phyloP scores from a whole-genome alignment of 179 eudicot genomes.

The Beta corolliflora region DNA sequence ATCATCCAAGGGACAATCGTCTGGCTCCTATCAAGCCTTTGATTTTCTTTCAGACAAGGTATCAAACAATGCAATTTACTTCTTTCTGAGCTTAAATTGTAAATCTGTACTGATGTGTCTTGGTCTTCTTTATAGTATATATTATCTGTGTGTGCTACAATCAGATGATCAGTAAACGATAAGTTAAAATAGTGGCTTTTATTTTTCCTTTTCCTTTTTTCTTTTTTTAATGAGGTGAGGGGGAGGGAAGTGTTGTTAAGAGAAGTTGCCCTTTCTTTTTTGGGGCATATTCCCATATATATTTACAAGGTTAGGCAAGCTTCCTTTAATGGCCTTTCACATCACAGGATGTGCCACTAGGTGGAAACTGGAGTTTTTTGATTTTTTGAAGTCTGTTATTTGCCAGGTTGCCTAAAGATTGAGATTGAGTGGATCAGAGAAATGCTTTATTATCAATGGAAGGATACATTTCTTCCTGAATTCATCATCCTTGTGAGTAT shows the following conservation, averaged over 20 bases:
- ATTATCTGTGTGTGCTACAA: background rate
- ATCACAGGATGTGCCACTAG: background rate
- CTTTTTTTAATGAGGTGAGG: background rate
- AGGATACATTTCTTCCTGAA: background rate
- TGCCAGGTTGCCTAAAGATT: background rate
- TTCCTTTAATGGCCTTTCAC: background rate
- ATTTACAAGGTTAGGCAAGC: background rate
- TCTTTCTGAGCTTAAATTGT: background rate
- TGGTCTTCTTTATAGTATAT: background rate
- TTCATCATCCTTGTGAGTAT: background rate
- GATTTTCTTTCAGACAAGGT: slow-evolving; percentile 72
- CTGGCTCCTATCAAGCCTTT: slow-evolving; percentile 54
- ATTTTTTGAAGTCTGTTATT: background rate
- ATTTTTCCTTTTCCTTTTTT: too few species aligned
- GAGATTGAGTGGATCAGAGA: background rate
- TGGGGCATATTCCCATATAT: background rate
- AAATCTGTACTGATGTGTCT: background rate
- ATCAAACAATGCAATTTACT: slow-evolving; percentile 5
- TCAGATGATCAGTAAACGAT: background rate
- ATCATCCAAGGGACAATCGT: slow-evolving; percentile 54
- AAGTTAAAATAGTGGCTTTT: background rate
- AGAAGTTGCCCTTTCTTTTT: background rate
- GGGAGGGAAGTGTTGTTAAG: background rate
- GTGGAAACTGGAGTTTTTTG: background rate
- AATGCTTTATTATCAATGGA: background rate